These are phyloP conservation scores for Lepidium aucheri DNA, from an alignment of 345 rosid genomes.

Conservation along the genomic window DNA sequence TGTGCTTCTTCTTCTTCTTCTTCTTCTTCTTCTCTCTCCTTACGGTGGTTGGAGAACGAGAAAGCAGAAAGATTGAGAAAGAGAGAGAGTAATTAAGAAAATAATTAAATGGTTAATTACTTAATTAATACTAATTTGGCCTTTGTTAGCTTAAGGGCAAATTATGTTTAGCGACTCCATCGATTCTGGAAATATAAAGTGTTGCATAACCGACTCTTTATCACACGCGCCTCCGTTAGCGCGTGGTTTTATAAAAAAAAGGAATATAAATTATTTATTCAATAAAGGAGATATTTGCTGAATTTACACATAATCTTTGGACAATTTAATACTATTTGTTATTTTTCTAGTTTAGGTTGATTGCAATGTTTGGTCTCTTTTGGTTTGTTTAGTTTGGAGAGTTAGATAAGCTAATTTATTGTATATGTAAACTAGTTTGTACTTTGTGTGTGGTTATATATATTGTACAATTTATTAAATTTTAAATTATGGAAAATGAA, in stretches of 20 bases:
- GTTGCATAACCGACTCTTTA: constrained; percentile 1
- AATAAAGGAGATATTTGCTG: background rate
- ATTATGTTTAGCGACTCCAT: background rate
- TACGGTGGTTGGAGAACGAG: constrained; percentile 33
- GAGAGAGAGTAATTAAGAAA: background rate
- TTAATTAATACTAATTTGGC: background rate
- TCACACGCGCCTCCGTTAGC: constrained; percentile 18
- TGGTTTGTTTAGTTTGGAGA: constrained; percentile 7
- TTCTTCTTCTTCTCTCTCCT: too few relatives aligned
- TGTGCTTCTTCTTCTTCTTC: constrained; percentile 16
- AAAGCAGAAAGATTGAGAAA: constrained; percentile 17
- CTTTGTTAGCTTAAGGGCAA: background rate
- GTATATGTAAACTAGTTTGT: background rate
- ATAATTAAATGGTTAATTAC: background rate
- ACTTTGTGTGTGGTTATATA: background rate
- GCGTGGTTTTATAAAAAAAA: background rate
- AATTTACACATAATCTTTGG: constrained; percentile 1
- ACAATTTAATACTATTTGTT: background rate
- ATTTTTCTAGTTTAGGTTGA: background rate
- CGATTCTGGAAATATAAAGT: background rate
- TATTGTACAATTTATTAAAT: too few relatives aligned
- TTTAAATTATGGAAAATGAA: too few relatives aligned
- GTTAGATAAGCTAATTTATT: background rate
- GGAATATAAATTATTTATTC: background rate
- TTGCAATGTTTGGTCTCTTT: background rate